A percentile compares a stretch with the other conserved stretches of the same genome.
Evolutionary conservation across 2,329 filamentous ascomycete genomes (phyloP).

Genomic region (Elsinoe perseae): DNA sequence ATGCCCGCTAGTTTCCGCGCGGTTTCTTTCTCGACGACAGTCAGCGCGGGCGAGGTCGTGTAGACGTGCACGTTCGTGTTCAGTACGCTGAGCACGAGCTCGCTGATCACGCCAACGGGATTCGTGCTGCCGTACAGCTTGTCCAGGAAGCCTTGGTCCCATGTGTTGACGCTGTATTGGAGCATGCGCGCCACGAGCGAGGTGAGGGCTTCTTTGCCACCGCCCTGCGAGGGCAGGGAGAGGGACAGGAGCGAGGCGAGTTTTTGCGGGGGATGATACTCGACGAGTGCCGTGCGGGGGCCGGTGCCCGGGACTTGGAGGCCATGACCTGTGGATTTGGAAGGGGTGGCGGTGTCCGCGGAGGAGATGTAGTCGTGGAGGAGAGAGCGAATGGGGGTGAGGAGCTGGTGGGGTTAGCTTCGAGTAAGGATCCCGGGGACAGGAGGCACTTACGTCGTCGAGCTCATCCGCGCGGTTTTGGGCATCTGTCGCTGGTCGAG

Average conservation of each 20-base stretch:
- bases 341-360: slow-evolving; percentile 57
- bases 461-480: slow-evolving; percentile 30
- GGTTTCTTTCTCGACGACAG: slow-evolving; percentile 79
- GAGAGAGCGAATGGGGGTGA: slow-evolving; percentile 58
- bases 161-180: slow-evolving; percentile 91
- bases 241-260: slow-evolving; percentile 35
- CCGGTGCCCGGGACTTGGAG: slow-evolving; percentile 56
- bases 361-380: slow-evolving; percentile 62
- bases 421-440: not conserved
- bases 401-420: slow-evolving; percentile 44
- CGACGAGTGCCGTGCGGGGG: slow-evolving; percentile 38
- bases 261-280: slow-evolving; percentile 38
- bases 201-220: slow-evolving; percentile 38
- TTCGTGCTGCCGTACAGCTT: slow-evolving; percentile 91
- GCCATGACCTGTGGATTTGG: slow-evolving; percentile 50
- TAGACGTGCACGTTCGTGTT: slow-evolving; percentile 97
- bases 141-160: slow-evolving; percentile 93
- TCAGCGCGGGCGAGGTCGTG: slow-evolving; percentile 82
- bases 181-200: slow-evolving; percentile 59
- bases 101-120: slow-evolving; percentile 74
- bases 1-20: slow-evolving; percentile 62
- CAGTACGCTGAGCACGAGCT: slow-evolving; percentile 72
- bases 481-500: slow-evolving; percentile 18
- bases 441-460: slow-evolving; percentile 27
- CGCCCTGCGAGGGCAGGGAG: slow-evolving; percentile 30